phyloP scores from a whole-genome alignment of 352 stramenopile species.

The Phytophthora cactorum region DNA sequence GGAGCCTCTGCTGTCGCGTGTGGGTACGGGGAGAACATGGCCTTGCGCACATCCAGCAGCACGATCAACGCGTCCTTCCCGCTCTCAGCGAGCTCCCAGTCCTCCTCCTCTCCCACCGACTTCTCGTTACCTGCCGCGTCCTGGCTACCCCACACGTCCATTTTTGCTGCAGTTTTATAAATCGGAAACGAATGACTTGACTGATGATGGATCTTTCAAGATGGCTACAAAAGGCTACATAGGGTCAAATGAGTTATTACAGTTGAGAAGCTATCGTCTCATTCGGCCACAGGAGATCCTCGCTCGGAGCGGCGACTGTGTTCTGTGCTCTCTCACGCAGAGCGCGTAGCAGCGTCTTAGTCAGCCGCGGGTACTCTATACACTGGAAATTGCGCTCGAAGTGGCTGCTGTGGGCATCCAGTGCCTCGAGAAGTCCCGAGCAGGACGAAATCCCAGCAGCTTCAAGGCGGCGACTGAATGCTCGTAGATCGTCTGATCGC shows the following conservation, averaged over 20 bases:
- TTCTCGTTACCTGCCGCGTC: slow-evolving; percentile 17
- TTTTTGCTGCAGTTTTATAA: slow-evolving; percentile 19
- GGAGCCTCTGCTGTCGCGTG: slow-evolving; percentile 24
- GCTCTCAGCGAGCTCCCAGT: slow-evolving; percentile 61
- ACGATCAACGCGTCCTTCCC: slow-evolving; percentile 84
- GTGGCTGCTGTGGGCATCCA: slow-evolving; percentile 34
- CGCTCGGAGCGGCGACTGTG: background rate
- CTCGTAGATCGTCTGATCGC: slow-evolving; percentile 37
- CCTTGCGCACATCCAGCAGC: slow-evolving; percentile 70
- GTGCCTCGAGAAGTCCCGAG: slow-evolving; percentile 36
- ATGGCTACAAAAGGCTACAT: slow-evolving; percentile 21
- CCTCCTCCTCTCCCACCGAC: slow-evolving; percentile 49
- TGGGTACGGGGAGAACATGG: slow-evolving; percentile 66
- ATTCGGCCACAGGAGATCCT: background rate
- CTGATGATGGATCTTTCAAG: slow-evolving; percentile 15
- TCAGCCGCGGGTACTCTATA: slow-evolving; percentile 54
- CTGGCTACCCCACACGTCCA: slow-evolving; percentile 56
- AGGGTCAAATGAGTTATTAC: background rate
- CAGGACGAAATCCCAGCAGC: slow-evolving; percentile 48
- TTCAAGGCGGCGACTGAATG: slow-evolving; percentile 47
- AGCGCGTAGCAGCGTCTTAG: slow-evolving; percentile 46
- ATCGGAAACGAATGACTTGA: slow-evolving; percentile 15
- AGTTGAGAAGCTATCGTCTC: background rate
- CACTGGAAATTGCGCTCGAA: slow-evolving; percentile 65
- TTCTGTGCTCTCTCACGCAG: slow-evolving; percentile 23